phyloP scores from a whole-genome alignment of 208 protist genomes.

The Crithidia acanthocephali region DNA sequence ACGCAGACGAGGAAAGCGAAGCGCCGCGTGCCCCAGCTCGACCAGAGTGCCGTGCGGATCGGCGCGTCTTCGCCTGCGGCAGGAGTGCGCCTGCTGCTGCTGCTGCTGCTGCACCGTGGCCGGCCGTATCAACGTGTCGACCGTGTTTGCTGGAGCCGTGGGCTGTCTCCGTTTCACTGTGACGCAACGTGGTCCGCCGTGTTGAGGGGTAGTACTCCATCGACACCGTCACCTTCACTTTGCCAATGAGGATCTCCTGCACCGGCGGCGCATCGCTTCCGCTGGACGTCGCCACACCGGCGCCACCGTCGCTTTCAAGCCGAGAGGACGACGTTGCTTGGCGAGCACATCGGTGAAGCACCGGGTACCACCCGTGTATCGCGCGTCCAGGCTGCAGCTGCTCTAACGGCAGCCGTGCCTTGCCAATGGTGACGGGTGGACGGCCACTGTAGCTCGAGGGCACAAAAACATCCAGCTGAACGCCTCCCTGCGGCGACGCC shows the following conservation, averaged over 20 bases:
- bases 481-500: conserved; percentile 49
- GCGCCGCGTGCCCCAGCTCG: conserved; percentile 5
- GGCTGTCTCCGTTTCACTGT: no score
- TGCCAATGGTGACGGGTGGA: conserved; percentile 61
- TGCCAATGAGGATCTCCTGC: conserved; percentile 40
- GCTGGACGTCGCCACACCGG: not conserved
- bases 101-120: not conserved
- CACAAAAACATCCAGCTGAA: conserved; percentile 81
- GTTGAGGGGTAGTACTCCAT: conserved; percentile 47
- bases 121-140: conserved; percentile 17
- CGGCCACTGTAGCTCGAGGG: conserved; percentile 85
- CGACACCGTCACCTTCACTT: conserved; percentile 57
- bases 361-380: conserved; percentile 75
- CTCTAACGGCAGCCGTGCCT: conserved; percentile 58
- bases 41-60: conserved; percentile 19
- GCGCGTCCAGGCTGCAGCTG: conserved; percentile 40
- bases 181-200: not conserved
- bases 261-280: not conserved
- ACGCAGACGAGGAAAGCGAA: conserved; percentile 7
- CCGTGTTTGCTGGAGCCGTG: conserved; percentile 18
- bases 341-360: conserved; percentile 48
- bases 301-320: not conserved
- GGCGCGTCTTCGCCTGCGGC: conserved; percentile 30
- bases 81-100: no score
- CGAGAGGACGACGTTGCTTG: not conserved